Evolutionary conservation across 768 basidiomycete species (phyloP), one percentile per base, ranked within the genome.

Genomic region (Termitomyces sp.): DNA sequence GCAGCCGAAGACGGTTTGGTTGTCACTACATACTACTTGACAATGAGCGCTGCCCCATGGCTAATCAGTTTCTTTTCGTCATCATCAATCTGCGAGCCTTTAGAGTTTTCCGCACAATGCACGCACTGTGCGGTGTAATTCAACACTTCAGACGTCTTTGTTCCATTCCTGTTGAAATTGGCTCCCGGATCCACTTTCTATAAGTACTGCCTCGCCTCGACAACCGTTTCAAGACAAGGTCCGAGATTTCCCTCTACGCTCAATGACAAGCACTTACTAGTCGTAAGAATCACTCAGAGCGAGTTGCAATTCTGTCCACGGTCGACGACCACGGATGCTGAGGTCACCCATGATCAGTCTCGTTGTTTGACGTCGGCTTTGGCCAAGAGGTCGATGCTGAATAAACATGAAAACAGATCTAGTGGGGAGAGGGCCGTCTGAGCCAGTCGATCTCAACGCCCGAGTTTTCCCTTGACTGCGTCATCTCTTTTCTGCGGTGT

Each of bases 31-130:
- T 30, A 30, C 30, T 56, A 37, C 37, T 39, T 18, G 36, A 32
- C 36, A 6, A 52, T 32, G 44, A 24, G 16, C 13, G 24, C 42
- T 48, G 24, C 46, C 45, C 37, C 39, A 52, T 54, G 54, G 44
- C 33, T 20, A 49, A 52, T 57, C 58, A 20, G 34, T 27, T 59
- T 20, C 44, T 42, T 34, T 34, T 34, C 22, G 14, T 40, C 13
- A 5, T 26, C 32, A 16, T 20, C 13, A 49, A 53, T 5, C 22
- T 33, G 27, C 45, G 32, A 56, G 20, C 30, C 13, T 52, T 59
- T 42, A 56, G 40, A 56, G 33, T 34, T 58, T 18, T 27, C 56
- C 60, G 55, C 60, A 56, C 37, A 52, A 55, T 30, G 49, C 44
- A 55, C 53, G 16, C 49, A 56, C 36, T 3, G 40, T 20, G 42